Conservation (phyloP, 805 yeast genomes). For the Priceomyces carsonii region DNA sequence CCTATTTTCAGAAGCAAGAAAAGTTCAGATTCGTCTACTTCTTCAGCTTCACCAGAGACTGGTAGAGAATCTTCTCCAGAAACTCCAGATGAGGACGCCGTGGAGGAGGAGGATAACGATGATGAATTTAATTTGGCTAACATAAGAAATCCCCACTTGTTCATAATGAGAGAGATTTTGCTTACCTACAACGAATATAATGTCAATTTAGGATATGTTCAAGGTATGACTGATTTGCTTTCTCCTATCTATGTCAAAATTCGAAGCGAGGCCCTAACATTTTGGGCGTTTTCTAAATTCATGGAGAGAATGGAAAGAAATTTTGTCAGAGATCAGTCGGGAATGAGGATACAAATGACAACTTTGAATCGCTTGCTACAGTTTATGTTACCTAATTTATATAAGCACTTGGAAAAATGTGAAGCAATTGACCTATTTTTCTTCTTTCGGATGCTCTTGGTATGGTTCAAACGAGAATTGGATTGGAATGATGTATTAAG, state of each 20-base stretch:
- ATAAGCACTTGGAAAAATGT: slow-evolving; percentile 79
- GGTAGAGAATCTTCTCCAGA: slow-evolving; percentile 30
- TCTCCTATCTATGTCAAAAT: slow-evolving; percentile 74
- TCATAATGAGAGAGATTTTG: slow-evolving; percentile 70
- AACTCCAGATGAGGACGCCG: slow-evolving; percentile 34
- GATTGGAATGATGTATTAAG: slow-evolving; percentile 71
- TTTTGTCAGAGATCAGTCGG: slow-evolving; percentile 87
- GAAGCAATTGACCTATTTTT: slow-evolving; percentile 90
- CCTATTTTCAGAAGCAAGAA: slow-evolving; percentile 56
- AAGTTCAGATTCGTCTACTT: no score
- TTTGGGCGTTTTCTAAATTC: slow-evolving; percentile 84
- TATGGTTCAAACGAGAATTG: slow-evolving; percentile 94
- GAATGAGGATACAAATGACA: slow-evolving; percentile 87
- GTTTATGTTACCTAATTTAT: slow-evolving; percentile 83
- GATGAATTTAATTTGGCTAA: slow-evolving; percentile 60
- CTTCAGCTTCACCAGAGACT: background rate
- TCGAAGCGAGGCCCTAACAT: slow-evolving; percentile 75
- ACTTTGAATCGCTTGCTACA: slow-evolving; percentile 84
- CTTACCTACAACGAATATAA: slow-evolving; percentile 86
- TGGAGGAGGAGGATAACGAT: slow-evolving; percentile 32
- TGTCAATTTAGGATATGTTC: slow-evolving; percentile 87
- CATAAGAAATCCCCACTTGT: slow-evolving; percentile 74
- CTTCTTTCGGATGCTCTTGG: slow-evolving; percentile 91
- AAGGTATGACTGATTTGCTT: slow-evolving; percentile 94
- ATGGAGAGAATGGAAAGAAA: slow-evolving; percentile 97